Evolutionary conservation across 305 asterid genomes (phyloP).

Genomic region (Rubia peregrina): DNA sequence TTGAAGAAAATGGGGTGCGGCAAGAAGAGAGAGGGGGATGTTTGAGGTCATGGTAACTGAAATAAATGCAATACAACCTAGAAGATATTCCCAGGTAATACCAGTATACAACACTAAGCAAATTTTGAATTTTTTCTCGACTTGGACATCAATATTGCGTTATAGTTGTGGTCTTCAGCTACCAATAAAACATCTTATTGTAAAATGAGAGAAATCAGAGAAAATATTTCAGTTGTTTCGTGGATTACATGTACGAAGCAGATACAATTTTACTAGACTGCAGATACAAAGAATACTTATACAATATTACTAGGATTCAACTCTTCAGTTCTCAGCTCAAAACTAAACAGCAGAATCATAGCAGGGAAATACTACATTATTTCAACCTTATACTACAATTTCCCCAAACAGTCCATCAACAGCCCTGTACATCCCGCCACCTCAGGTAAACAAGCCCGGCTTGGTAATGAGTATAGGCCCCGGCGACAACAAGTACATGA

Average conservation of each 20-base stretch:
- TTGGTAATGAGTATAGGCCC: slow-evolving; percentile 81
- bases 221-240: background rate
- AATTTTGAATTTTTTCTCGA: no score
- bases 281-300: background rate
- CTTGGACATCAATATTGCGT: no score
- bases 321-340: background rate
- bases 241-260: background rate
- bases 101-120: no score
- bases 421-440: slow-evolving; percentile 90
- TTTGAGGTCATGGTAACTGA: no score
- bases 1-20: no score
- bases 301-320: background rate
- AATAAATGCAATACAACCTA: no score
- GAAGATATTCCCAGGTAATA: no score
- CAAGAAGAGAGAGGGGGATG: no score
- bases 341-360: background rate
- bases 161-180: no score
- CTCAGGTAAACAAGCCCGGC: slow-evolving; percentile 83
- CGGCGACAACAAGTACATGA: slow-evolving; percentile 92
- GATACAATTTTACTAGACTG: no score
- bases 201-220: background rate
- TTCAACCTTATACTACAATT: background rate
- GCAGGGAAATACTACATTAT: background rate
- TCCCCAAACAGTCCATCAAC: slow-evolving; percentile 30
- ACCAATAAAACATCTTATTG: no score